These are phyloP conservation scores for Dendrostoma leiphaemia DNA, from an alignment of 2,329 filamentous ascomycete species.

Conservation along the genomic window DNA sequence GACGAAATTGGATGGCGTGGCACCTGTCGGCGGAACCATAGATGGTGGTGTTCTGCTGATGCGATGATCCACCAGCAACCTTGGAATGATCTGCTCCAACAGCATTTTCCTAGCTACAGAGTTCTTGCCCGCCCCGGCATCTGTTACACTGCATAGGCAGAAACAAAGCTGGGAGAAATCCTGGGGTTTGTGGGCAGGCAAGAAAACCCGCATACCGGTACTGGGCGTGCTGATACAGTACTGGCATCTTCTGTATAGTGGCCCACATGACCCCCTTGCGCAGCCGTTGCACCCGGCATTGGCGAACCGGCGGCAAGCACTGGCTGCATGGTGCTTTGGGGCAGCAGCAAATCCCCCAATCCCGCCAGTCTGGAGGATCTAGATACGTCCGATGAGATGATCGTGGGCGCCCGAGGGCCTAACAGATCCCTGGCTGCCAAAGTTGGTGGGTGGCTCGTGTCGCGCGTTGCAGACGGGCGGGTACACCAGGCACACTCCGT, in stretches of 20 bases:
- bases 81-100: background rate
- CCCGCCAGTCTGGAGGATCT: conserved; percentile 18
- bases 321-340: background rate
- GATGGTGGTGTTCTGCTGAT: conserved; percentile 3
- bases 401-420: conserved; percentile 12
- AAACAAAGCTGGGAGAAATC: background rate
- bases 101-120: no score
- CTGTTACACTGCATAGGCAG: conserved; percentile 2
- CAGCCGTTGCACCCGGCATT: background rate
- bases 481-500: conserved; percentile 11
- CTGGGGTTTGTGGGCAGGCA: background rate
- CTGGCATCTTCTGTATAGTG: conserved; percentile 3
- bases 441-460: conserved; percentile 1
- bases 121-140: background rate
- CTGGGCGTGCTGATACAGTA: background rate
- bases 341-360: background rate
- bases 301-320: background rate
- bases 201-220: background rate
- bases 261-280: background rate
- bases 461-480: background rate
- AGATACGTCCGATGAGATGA: conserved; percentile 18
- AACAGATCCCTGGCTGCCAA: conserved; percentile 1
- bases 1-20: background rate
- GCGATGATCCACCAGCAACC: conserved; percentile 6
- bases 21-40: background rate